These are phyloP conservation scores for Dipteronia sinensis DNA, from an alignment of 345 rosid species.

Conservation along the genomic window DNA sequence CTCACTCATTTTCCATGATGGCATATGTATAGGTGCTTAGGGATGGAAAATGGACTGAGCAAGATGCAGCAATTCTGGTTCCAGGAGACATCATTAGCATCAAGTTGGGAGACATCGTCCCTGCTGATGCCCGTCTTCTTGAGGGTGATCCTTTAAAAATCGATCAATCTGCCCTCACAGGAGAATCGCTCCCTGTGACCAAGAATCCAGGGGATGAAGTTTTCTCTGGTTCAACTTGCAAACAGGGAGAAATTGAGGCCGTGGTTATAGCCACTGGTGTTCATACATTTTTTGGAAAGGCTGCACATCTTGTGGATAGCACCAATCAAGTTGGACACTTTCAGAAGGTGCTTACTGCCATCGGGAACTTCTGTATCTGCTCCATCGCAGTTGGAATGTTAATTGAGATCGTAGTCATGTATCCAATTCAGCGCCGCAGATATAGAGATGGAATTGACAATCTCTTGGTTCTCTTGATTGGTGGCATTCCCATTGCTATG, in stretches of 20 bases:
- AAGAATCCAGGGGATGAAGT: slow-evolving; percentile 69
- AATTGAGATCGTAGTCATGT: slow-evolving; percentile 80
- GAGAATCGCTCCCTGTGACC: slow-evolving; percentile 71
- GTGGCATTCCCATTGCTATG: slow-evolving; percentile 94
- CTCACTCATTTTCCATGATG: neutral
- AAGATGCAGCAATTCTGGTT: slow-evolving; percentile 78
- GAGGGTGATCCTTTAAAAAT: slow-evolving; percentile 83
- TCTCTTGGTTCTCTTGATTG: slow-evolving; percentile 81
- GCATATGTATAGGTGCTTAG: slow-evolving; percentile 53
- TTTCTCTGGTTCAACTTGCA: slow-evolving; percentile 86
- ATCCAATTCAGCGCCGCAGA: slow-evolving; percentile 65
- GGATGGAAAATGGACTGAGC: slow-evolving; percentile 74
- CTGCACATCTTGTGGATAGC: slow-evolving; percentile 88
- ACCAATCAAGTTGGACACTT: slow-evolving; percentile 90
- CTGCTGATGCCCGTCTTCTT: slow-evolving; percentile 92
- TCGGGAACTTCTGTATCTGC: slow-evolving; percentile 87
- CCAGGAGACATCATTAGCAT: slow-evolving; percentile 86
- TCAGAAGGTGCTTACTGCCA: slow-evolving; percentile 77
- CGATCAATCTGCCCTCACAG: slow-evolving; percentile 68
- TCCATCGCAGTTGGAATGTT: slow-evolving; percentile 68
- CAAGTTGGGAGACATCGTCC: slow-evolving; percentile 83
- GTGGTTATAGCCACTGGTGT: slow-evolving; percentile 89
- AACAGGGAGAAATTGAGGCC: slow-evolving; percentile 89
- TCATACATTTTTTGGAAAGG: slow-evolving; percentile 87
- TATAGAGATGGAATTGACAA: slow-evolving; percentile 83